Evolutionary conservation across 306 rosid genomes (phyloP).

Genomic region (Trichosanthes truncata): DNA sequence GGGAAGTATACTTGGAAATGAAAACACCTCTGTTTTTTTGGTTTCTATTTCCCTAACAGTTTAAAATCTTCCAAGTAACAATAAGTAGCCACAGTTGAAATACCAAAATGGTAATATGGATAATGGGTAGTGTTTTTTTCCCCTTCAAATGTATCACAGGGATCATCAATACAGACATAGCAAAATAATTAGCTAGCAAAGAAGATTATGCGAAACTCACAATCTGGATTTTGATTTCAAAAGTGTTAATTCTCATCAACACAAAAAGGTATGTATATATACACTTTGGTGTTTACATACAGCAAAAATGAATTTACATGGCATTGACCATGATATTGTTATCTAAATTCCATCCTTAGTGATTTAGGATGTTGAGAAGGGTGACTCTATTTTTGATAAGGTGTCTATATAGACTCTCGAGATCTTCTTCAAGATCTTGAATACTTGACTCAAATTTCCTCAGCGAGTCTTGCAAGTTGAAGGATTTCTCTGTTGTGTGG

Average conservation of each 20-base stretch:
- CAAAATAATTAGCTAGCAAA: not conserved
- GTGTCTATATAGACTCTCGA: conserved; percentile 10
- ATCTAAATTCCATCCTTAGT: not conserved
- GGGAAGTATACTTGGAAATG: too few relatives aligned
- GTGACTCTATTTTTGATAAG: conserved; percentile 25
- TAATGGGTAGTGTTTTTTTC: not conserved
- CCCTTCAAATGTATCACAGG: not conserved
- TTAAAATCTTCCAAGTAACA: too few relatives aligned
- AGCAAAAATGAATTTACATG: not conserved
- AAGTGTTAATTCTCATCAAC: not conserved
- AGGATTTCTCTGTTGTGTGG: conserved; percentile 1
- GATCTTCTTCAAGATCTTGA: conserved; percentile 17
- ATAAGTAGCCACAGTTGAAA: too few relatives aligned
- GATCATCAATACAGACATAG: not conserved
- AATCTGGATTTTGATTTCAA: not conserved
- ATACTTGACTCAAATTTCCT: conserved; percentile 8
- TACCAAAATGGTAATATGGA: too few relatives aligned
- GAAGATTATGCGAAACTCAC: not conserved
- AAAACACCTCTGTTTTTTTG: too few relatives aligned
- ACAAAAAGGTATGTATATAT: not conserved
- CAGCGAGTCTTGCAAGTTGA: not conserved
- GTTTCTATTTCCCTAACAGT: too few relatives aligned
- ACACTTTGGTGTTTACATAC: not conserved
- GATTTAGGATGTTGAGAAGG: conserved; percentile 19
- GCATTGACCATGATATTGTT: not conserved